Percentiles rank a stretch among this genome's conserved stretches.
These are phyloP conservation scores for Chimonanthus salicifolius DNA, from an alignment of 164 flowering plant genomes.

Conservation along the genomic window DNA sequence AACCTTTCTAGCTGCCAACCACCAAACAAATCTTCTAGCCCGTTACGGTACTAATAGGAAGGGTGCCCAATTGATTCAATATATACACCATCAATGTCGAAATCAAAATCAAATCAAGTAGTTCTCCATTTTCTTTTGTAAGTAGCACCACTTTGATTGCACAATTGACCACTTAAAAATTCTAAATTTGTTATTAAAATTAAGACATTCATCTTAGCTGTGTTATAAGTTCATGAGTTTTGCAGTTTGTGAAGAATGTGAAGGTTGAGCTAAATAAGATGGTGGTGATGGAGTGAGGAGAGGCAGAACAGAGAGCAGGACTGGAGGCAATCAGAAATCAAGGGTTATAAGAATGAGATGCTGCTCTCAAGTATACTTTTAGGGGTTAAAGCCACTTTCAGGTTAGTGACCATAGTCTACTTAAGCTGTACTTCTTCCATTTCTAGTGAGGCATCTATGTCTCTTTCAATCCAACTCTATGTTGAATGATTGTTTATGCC, in stretches of 20 bases:
- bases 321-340: not conserved
- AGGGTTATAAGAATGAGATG: constrained; percentile 10
- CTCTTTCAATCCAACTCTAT: not conserved
- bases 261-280: constrained; percentile 6
- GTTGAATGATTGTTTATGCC: not conserved
- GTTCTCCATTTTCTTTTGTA: too few relatives aligned
- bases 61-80: too few relatives aligned
- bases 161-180: not conserved
- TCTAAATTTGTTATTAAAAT: not conserved
- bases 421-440: not conserved
- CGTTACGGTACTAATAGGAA: too few relatives aligned
- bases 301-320: constrained; percentile 2
- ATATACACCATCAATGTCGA: too few relatives aligned
- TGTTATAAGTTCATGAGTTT: not conserved
- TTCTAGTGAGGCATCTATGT: not conserved
- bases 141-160: not conserved
- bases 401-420: not conserved
- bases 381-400: not conserved
- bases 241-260: constrained; percentile 7
- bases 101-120: too few relatives aligned
- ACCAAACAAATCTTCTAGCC: too few relatives aligned
- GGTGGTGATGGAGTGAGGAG: constrained; percentile 10
- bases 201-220: not conserved
- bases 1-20: too few relatives aligned
- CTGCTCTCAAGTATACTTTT: constrained; percentile 2